Base-by-base conservation (phyloP, 139 green algal species). In the Trebouxia sp. region DNA sequence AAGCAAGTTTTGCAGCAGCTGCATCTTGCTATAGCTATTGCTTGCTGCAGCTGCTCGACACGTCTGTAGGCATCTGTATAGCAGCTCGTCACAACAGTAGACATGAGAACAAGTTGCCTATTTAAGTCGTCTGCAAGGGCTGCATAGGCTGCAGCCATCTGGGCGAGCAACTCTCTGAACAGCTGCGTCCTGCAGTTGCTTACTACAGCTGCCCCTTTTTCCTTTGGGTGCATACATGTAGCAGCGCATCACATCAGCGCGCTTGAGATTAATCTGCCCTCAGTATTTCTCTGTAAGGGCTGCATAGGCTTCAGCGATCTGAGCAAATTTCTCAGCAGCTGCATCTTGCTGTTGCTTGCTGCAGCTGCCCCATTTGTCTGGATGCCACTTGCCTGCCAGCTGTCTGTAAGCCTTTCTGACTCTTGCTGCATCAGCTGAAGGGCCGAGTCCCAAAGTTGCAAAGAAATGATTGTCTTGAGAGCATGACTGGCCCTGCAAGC, bases 281-380 rank as follows among this genome's bases (percentile, higher is more conserved):
- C n/a, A n/a, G n/a, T 30, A 67, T 67, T 6, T 1, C 5, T 7
- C 38, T 3, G 4, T 67, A 35, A 72, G 62, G 6, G 37, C 37
- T 14, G 62, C 62, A 43, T 72, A 72, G 14, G 62, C 62, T 45
- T 72, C 62, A 28, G 62, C 32, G 37, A 72, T 72, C 32, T 72
- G 32, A 45, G 62, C 62, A 72, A 72, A 72, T 3, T 28, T 14
- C 32, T 28, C 14, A 30, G 32, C 14, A 45, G 62, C 62, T 30
- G 14, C 10, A 28, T 85, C 81, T 38, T 67, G 38, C 24, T 85
- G 76, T 22, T 79, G 72, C 3, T 58, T 79, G 2, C n/a, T 38
- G 12, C 22, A 74, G 0, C 32, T 58, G 17, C 38, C 66, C 87
- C 87, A 91, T 70, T 90, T 91, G 76, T 91, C 87, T 14, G 87